Evolutionary conservation across 2,329 filamentous ascomycete species (phyloP).

Genomic region (Fusarium euwallaceae): DNA sequence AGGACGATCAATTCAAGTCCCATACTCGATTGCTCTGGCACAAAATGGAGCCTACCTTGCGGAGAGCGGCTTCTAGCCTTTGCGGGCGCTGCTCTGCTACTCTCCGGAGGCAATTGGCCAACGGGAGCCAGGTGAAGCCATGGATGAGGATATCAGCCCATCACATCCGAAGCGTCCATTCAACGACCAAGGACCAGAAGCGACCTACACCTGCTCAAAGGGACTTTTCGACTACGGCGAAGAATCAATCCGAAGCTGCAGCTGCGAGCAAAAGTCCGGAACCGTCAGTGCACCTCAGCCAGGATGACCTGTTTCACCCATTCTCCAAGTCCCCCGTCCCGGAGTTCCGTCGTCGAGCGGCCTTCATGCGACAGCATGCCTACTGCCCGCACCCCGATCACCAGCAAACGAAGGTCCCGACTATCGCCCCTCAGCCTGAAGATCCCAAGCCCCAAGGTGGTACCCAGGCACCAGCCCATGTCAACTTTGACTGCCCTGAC

Average conservation of each 20-base stretch:
- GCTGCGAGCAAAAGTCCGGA: conserved; percentile 41
- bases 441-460: conserved; percentile 68
- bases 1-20: conserved; percentile 22
- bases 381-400: conserved; percentile 94
- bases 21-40: conserved; percentile 13
- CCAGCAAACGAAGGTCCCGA: conserved; percentile 77
- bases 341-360: conserved; percentile 87
- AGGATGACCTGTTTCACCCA: conserved; percentile 92
- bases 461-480: conserved; percentile 78
- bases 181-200: conserved; percentile 43
- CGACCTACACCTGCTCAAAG: conserved; percentile 35
- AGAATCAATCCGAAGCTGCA: conserved; percentile 45
- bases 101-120: conserved; percentile 48
- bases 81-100: conserved; percentile 58
- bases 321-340: conserved; percentile 91
- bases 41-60: conserved; percentile 58
- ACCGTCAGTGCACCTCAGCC: conserved; percentile 61
- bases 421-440: conserved; percentile 74
- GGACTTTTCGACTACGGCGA: conserved; percentile 50
- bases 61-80: conserved; percentile 54
- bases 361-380: conserved; percentile 92
- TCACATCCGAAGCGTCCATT: conserved; percentile 48
- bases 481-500: conserved; percentile 95
- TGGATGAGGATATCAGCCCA: conserved; percentile 49
- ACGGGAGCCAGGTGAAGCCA: conserved; percentile 38